These are phyloP conservation scores for Pyrrhoderma noxium DNA, from an alignment of 1,284 basidiomycete species.

Conservation along the genomic window DNA sequence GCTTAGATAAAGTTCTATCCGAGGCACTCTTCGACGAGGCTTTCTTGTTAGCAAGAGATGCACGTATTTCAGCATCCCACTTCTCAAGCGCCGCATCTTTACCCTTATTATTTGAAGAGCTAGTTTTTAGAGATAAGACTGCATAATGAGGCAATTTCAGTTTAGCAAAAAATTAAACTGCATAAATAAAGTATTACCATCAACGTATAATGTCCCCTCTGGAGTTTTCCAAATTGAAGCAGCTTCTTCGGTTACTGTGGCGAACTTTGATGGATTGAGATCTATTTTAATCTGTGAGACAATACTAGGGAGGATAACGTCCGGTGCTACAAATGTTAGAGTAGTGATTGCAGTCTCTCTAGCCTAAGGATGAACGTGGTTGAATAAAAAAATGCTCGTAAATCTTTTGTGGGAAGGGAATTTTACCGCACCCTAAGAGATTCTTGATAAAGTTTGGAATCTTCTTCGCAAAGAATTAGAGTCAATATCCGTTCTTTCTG, in stretches of 20 bases:
- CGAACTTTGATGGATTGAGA: slow-evolving; percentile 50
- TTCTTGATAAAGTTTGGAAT: no score
- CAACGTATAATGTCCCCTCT: slow-evolving; percentile 69
- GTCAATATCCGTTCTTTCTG: slow-evolving; percentile 45
- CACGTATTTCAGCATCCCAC: slow-evolving; percentile 91
- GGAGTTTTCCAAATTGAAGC: slow-evolving; percentile 82
- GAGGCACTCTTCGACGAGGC: slow-evolving; percentile 28
- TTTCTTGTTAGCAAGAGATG: slow-evolving; percentile 74
- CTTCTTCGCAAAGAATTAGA: slow-evolving; percentile 33
- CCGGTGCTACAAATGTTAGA: slow-evolving; percentile 72
- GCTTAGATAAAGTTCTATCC: slow-evolving; percentile 56
- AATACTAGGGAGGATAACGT: slow-evolving; percentile 59
- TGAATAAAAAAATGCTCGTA: background rate
- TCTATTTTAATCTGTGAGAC: slow-evolving; percentile 59
- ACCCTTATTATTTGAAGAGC: slow-evolving; percentile 57
- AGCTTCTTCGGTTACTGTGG: slow-evolving; percentile 64
- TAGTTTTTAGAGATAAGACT: slow-evolving; percentile 64
- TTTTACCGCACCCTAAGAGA: slow-evolving; percentile 35
- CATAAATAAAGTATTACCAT: slow-evolving; percentile 48
- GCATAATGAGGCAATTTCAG: background rate
- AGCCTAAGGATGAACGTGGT: slow-evolving; percentile 35
- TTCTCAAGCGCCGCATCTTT: slow-evolving; percentile 83
- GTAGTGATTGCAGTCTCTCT: slow-evolving; percentile 72
- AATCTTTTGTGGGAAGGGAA: no score
- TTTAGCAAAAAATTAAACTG: no score